Conservation (phyloP, 768 basidiomycete genomes). For the Suillus sp. region DNA sequence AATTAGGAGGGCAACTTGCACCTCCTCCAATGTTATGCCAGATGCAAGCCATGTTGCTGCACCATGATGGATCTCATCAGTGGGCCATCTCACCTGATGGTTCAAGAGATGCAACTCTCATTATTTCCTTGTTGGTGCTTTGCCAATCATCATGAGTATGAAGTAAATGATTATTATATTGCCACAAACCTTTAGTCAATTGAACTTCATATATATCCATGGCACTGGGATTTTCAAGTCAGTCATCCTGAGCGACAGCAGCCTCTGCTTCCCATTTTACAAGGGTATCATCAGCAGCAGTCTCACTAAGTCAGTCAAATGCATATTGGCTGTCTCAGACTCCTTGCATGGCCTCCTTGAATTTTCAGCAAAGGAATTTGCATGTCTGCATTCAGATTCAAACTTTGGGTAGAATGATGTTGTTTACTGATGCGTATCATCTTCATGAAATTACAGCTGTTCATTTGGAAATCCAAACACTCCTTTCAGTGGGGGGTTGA, state of each 20-base stretch:
- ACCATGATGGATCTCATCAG: background rate
- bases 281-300: background rate
- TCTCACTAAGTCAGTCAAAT: background rate
- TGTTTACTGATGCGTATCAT: conserved; percentile 16
- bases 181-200: conserved; percentile 3
- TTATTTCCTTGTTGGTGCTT: background rate
- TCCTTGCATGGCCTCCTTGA: background rate
- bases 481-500: too few relatives aligned
- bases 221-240: background rate
- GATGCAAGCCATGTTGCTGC: background rate
- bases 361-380: conserved; percentile 1
- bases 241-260: background rate
- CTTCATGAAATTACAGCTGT: too few relatives aligned
- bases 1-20: background rate
- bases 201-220: conserved; percentile 11
- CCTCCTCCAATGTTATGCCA: background rate
- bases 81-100: background rate
- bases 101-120: conserved; percentile 1
- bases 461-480: too few relatives aligned
- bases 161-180: background rate
- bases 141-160: background rate
- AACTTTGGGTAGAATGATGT: background rate
- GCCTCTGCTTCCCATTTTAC: background rate
- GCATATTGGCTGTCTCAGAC: background rate
- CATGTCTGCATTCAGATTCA: background rate